Evolutionary conservation across 768 basidiomycete species (phyloP).

Genomic region (Lactarius evosmus): DNA sequence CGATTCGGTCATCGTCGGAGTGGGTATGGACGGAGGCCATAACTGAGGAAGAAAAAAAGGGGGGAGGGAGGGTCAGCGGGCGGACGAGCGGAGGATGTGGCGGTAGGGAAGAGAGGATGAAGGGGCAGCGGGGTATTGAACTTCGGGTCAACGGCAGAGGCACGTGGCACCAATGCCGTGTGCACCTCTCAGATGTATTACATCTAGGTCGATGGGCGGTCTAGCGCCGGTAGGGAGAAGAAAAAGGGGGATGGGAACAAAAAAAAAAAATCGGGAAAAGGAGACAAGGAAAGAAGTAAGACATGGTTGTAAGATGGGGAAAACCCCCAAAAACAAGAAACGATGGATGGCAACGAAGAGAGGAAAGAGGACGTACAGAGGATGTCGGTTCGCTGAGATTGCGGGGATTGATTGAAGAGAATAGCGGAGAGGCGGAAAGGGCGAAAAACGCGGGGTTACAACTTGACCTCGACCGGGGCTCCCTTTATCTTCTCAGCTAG

Average conservation of each 20-base stretch:
- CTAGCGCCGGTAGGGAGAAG: conserved; percentile 22
- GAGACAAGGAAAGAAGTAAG: neutral
- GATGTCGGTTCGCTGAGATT: conserved; percentile 28
- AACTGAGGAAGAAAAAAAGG: conserved; percentile 9
- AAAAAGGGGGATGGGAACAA: neutral
- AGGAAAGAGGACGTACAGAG: conserved; percentile 21
- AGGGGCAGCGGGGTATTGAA: conserved; percentile 23
- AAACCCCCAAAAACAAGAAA: neutral
- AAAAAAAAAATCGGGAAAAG: neutral
- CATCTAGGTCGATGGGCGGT: neutral
- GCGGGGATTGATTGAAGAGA: conserved; percentile 26
- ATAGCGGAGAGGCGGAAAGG: conserved; percentile 29
- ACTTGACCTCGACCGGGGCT: conserved; percentile 24
- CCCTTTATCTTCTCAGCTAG: conserved; percentile 24
- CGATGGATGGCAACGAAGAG: conserved; percentile 6
- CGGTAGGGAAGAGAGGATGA: conserved; percentile 25
- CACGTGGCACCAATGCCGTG: conserved; percentile 26
- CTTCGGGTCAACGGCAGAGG: conserved; percentile 22
- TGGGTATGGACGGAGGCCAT: conserved; percentile 28
- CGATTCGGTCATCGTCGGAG: conserved; percentile 41
- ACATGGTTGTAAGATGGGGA: neutral
- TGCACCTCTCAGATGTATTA: conserved; percentile 2
- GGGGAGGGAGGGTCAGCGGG: conserved; percentile 13
- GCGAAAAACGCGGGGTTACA: conserved; percentile 29
- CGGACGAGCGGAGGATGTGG: conserved; percentile 24